Percentiles rank a stretch among this genome's conserved stretches.
Evolutionary conservation across 1,284 basidiomycete genomes (phyloP).

Genomic region (Trametes pubescens): DNA sequence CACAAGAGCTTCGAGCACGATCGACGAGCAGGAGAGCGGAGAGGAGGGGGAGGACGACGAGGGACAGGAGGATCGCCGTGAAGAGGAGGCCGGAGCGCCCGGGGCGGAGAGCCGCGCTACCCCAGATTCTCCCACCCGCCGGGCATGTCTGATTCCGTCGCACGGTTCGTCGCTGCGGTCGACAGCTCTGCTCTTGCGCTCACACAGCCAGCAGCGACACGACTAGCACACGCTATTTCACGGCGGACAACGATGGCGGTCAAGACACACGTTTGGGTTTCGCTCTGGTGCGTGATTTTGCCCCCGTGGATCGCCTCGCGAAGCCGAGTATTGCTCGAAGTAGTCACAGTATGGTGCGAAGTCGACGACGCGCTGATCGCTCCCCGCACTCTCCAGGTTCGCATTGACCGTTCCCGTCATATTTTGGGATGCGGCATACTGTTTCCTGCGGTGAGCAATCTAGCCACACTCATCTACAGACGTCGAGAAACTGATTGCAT

Average conservation of each 20-base stretch:
- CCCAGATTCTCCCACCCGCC: constrained; percentile 15
- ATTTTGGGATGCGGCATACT: constrained; percentile 77
- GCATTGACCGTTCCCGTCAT: constrained; percentile 66
- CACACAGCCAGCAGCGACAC: constrained; percentile 28
- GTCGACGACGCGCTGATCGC: constrained; percentile 17
- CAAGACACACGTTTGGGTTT: constrained; percentile 38
- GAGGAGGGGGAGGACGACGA: constrained; percentile 13
- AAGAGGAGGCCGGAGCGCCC: constrained; percentile 7
- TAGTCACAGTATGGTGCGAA: constrained; percentile 1
- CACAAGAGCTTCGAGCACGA: constrained; percentile 12
- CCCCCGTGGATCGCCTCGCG: background rate
- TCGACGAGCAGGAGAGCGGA: constrained; percentile 17
- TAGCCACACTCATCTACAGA: background rate
- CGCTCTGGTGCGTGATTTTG: constrained; percentile 39
- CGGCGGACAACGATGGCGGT: constrained; percentile 34
- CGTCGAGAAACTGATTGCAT: background rate
- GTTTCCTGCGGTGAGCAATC: constrained; percentile 66
- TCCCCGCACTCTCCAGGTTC: constrained; percentile 48
- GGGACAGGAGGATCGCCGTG: constrained; percentile 16
- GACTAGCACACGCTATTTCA: constrained; percentile 20
- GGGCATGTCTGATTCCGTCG: constrained; percentile 24
- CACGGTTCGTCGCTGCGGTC: constrained; percentile 31
- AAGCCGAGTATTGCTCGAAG: background rate
- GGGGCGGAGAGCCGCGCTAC: constrained; percentile 11
- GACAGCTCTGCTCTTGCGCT: constrained; percentile 22